These are phyloP conservation scores for Kwoniella newhampshirensis DNA, from an alignment of 768 basidiomycete genomes.

Conservation along the genomic window DNA sequence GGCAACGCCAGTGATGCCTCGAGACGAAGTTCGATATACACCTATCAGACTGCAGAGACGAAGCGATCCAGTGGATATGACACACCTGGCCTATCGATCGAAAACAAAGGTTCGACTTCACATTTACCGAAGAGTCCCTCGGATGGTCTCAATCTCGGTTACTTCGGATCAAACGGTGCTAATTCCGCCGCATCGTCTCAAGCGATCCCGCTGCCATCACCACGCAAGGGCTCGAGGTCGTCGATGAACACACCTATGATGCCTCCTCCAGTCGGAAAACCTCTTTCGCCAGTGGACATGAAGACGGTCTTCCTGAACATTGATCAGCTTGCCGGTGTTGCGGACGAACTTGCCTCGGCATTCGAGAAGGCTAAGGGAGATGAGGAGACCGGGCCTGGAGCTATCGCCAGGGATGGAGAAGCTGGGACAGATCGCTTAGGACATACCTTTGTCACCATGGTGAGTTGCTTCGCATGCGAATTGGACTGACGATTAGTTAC, in stretches of 20 bases:
- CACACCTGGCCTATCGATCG: neutral
- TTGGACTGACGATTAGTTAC: slow-evolving; percentile 26
- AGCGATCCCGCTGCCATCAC: slow-evolving; percentile 24
- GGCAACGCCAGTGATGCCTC: slow-evolving; percentile 24
- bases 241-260: slow-evolving; percentile 5
- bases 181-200: slow-evolving; percentile 13
- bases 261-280: slow-evolving; percentile 30
- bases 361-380: slow-evolving; percentile 48
- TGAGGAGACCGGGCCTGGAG: slow-evolving; percentile 30
- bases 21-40: slow-evolving; percentile 35
- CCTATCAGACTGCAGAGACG: slow-evolving; percentile 40
- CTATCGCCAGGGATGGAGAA: slow-evolving; percentile 26
- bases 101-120: slow-evolving; percentile 3
- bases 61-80: slow-evolving; percentile 28
- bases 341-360: slow-evolving; percentile 48
- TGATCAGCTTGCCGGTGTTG: slow-evolving; percentile 47
- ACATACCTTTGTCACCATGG: slow-evolving; percentile 45
- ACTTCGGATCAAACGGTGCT: slow-evolving; percentile 1
- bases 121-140: slow-evolving; percentile 24
- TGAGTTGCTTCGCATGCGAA: slow-evolving; percentile 18
- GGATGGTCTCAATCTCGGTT: slow-evolving; percentile 8
- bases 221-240: slow-evolving; percentile 4
- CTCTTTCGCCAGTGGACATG: slow-evolving; percentile 44
- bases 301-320: slow-evolving; percentile 52
- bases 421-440: slow-evolving; percentile 44